A percentile compares a stretch with the other conserved stretches of the same genome.
phyloP scores from a whole-genome alignment of 208 protist species.

The Trypanosoma mega region DNA sequence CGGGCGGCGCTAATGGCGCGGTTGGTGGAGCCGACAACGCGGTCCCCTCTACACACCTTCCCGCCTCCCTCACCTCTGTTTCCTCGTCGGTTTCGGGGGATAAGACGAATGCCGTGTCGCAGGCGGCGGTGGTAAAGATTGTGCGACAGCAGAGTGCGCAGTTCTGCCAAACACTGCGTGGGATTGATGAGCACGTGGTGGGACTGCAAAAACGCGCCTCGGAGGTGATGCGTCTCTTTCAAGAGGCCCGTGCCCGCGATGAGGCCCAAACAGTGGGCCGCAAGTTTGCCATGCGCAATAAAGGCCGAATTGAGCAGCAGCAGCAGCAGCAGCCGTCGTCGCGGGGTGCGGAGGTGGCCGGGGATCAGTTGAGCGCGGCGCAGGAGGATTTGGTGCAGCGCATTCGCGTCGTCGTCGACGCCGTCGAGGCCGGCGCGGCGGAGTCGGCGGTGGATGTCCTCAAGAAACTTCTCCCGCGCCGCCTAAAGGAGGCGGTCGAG shows the following conservation, averaged over 20 bases:
- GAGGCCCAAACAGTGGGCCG: slow-evolving; percentile 72
- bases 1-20: background rate
- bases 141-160: slow-evolving; percentile 64
- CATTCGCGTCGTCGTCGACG: slow-evolving; percentile 68
- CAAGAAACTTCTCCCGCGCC: slow-evolving; percentile 61
- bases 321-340: slow-evolving; percentile 10
- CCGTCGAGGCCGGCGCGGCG: slow-evolving; percentile 54
- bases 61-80: slow-evolving; percentile 61
- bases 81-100: slow-evolving; percentile 80
- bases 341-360: background rate
- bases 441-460: slow-evolving; percentile 51
- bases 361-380: slow-evolving; percentile 13
- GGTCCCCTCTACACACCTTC: too few relatives aligned
- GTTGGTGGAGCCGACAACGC: slow-evolving; percentile 8
- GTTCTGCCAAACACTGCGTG: slow-evolving; percentile 72
- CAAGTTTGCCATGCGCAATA: slow-evolving; percentile 79
- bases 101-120: slow-evolving; percentile 66
- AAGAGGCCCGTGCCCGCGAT: slow-evolving; percentile 68
- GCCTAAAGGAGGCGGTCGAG: slow-evolving; percentile 69
- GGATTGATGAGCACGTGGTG: slow-evolving; percentile 67
- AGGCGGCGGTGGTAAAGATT: slow-evolving; percentile 61
- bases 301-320: slow-evolving; percentile 49
- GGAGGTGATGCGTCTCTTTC: slow-evolving; percentile 72
- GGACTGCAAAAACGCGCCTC: slow-evolving; percentile 70
- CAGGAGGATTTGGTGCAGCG: slow-evolving; percentile 66